A percentile compares a stretch with the other conserved stretches of the same genome.
Evolutionary conservation across 2,329 filamentous ascomycete genomes (phyloP).

Genomic region (Rugonectria rugulosa): DNA sequence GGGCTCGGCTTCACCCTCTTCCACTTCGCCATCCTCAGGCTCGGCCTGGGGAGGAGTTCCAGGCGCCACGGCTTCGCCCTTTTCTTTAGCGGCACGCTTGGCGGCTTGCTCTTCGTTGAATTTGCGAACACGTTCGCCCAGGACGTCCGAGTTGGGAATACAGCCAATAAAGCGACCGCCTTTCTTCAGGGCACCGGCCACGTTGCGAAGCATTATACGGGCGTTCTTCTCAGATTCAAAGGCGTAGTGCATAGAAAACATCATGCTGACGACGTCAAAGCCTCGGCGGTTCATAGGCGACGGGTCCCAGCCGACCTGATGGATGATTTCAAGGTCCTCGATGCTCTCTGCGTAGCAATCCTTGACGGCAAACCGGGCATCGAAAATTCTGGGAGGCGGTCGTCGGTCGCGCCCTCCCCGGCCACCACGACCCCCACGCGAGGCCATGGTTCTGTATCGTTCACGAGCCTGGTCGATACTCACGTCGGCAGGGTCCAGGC

Average conservation of each 20-base stretch:
- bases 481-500: slow-evolving; percentile 89
- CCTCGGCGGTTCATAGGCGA: slow-evolving; percentile 78
- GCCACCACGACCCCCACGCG: slow-evolving; percentile 63
- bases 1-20: slow-evolving; percentile 69
- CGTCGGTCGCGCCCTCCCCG: slow-evolving; percentile 58
- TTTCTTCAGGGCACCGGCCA: slow-evolving; percentile 88
- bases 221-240: slow-evolving; percentile 94
- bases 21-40: slow-evolving; percentile 54
- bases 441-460: slow-evolving; percentile 77
- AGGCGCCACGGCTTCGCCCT: slow-evolving; percentile 28
- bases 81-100: slow-evolving; percentile 43
- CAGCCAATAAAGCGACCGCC: slow-evolving; percentile 93
- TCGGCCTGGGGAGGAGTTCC: slow-evolving; percentile 39
- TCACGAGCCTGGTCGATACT: slow-evolving; percentile 91
- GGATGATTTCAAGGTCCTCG: slow-evolving; percentile 80
- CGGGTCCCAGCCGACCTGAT: slow-evolving; percentile 85
- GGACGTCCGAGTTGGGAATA: slow-evolving; percentile 95
- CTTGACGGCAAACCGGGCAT: slow-evolving; percentile 87
- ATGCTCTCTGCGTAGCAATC: slow-evolving; percentile 91
- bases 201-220: slow-evolving; percentile 90
- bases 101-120: slow-evolving; percentile 67
- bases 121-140: slow-evolving; percentile 78
- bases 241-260: slow-evolving; percentile 99
- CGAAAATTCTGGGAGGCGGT: slow-evolving; percentile 69
- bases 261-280: slow-evolving; percentile 97